Conservation (phyloP, 176 grass and related monocot genomes). For the Bonia amplexicaulis region DNA sequence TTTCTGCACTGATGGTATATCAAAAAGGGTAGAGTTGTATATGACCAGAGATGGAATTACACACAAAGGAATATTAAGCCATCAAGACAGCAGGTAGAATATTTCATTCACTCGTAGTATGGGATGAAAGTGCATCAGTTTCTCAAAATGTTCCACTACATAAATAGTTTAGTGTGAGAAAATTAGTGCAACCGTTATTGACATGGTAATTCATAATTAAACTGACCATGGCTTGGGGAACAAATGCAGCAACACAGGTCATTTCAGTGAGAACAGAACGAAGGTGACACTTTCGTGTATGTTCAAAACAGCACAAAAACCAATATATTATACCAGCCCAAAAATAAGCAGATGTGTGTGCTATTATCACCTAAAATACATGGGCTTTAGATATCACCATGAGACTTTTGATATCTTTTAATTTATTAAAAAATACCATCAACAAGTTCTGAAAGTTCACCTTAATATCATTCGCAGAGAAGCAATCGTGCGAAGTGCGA, state of each 20-base stretch:
- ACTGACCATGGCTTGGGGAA: neutral
- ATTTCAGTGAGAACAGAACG: neutral
- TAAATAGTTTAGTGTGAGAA: neutral
- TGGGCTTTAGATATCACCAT: neutral
- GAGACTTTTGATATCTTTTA: neutral
- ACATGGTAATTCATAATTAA: conserved; percentile 8
- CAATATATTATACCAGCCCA: neutral
- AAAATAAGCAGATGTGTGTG: neutral
- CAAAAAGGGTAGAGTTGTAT: neutral
- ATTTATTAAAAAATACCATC: conserved; percentile 20
- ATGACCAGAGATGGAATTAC: neutral
- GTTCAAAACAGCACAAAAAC: neutral
- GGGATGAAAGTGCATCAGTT: neutral
- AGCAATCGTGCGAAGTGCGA: conserved; percentile 61
- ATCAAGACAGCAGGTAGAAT: neutral
- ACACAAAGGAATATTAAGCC: neutral
- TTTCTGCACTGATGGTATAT: neutral
- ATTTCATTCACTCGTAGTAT: neutral
- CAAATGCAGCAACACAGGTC: neutral
- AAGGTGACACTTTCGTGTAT: neutral
- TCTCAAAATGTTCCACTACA: neutral
- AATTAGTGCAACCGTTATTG: neutral
- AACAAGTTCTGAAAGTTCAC: conserved; percentile 39
- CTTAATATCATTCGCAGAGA: conserved; percentile 82
- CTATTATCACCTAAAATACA: neutral